phyloP scores from a whole-genome alignment of 495 filamentous ascomycete species.

The Lindgomyces ingoldianus region DNA sequence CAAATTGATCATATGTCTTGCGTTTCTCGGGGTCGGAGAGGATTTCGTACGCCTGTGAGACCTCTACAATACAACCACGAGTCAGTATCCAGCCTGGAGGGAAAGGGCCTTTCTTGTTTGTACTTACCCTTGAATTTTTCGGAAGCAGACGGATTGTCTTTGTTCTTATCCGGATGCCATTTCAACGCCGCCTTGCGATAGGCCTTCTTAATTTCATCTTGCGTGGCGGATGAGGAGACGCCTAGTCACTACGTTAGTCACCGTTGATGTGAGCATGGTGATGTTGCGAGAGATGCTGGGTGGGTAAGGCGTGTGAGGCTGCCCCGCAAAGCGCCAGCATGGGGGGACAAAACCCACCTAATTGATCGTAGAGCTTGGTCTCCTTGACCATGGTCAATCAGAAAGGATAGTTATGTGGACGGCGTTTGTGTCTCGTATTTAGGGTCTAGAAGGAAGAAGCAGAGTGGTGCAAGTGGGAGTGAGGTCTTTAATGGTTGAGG shows the following conservation, averaged over 20 bases:
- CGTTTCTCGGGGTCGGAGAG: constrained; percentile 96
- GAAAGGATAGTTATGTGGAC: neutral
- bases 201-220: constrained; percentile 97
- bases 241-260: constrained; percentile 37
- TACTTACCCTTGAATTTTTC: constrained; percentile 80
- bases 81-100: constrained; percentile 17
- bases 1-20: constrained; percentile 92
- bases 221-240: constrained; percentile 73
- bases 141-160: constrained; percentile 75
- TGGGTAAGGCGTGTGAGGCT: neutral
- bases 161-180: constrained; percentile 96
- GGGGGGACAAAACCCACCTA: constrained; percentile 37
- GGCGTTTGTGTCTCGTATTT: neutral
- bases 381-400: constrained; percentile 44
- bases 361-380: constrained; percentile 49
- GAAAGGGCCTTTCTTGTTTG: constrained; percentile 22
- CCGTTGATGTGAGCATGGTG: neutral
- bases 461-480: constrained; percentile 1
- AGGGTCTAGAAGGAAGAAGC: neutral
- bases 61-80: constrained; percentile 55
- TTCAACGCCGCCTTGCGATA: constrained; percentile 79
- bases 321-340: constrained; percentile 1
- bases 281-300: neutral
- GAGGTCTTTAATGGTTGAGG: constrained; percentile 12
- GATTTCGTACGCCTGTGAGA: constrained; percentile 96